Conservation (phyloP, 805 yeast genomes). For the Lachancea kluyveri region DNA sequence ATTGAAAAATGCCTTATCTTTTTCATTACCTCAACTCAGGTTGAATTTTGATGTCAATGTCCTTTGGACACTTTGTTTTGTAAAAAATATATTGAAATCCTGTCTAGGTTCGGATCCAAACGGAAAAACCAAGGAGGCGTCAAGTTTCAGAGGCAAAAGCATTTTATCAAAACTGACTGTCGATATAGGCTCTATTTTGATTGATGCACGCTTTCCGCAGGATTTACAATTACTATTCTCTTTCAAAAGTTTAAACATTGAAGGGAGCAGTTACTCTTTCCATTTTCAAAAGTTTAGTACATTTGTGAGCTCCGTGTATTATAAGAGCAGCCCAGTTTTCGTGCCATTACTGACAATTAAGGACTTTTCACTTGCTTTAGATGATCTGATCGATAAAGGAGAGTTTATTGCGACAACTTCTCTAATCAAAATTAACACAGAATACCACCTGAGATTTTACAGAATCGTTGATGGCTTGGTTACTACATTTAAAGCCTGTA, state of each 20-base stretch:
- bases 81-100: slow-evolving; percentile 11
- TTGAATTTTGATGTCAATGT: slow-evolving; percentile 26
- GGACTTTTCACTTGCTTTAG: slow-evolving; percentile 11
- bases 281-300: slow-evolving; percentile 10
- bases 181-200: slow-evolving; percentile 16
- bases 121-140: neutral
- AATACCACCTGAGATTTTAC: slow-evolving; percentile 36
- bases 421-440: slow-evolving; percentile 24
- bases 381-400: neutral
- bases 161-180: slow-evolving; percentile 2
- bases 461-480: slow-evolving; percentile 46
- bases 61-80: slow-evolving; percentile 23
- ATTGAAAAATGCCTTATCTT: neutral
- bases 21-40: slow-evolving; percentile 19
- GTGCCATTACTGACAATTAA: slow-evolving; percentile 17
- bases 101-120: slow-evolving; percentile 6
- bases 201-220: slow-evolving; percentile 25
- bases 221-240: slow-evolving; percentile 19
- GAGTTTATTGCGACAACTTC: slow-evolving; percentile 7
- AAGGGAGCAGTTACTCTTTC: slow-evolving; percentile 4
- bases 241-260: slow-evolving; percentile 8
- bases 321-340: slow-evolving; percentile 15
- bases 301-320: slow-evolving; percentile 27
- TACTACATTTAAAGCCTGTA: slow-evolving; percentile 41
- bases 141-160: neutral